These are phyloP conservation scores for Vicia villosa DNA, from an alignment of 306 rosid species.

Conservation along the genomic window DNA sequence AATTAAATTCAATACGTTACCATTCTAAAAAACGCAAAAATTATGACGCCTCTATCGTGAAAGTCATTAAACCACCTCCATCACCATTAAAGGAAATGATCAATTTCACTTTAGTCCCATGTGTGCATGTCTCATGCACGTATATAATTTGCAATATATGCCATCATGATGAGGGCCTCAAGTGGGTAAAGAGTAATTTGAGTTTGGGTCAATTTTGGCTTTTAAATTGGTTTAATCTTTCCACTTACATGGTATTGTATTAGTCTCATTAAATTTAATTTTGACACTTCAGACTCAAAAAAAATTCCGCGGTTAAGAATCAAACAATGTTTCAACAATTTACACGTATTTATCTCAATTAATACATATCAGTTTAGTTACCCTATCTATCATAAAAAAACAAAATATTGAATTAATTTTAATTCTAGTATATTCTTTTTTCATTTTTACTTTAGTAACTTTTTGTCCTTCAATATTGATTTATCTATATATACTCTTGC, in stretches of 20 bases:
- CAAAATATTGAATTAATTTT: background rate
- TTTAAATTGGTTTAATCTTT: background rate
- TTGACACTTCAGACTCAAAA: background rate
- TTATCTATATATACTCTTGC: conserved; percentile 43
- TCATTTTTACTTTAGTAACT: conserved; percentile 11
- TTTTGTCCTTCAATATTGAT: conserved; percentile 28
- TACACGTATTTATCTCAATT: too few relatives aligned
- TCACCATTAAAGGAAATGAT: background rate
- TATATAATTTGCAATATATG: background rate
- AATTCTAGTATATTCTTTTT: conserved; percentile 23
- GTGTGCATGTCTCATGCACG: conserved; percentile 47
- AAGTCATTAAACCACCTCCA: background rate
- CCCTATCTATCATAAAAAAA: too few relatives aligned
- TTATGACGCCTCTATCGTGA: too few relatives aligned
- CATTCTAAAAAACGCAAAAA: too few relatives aligned
- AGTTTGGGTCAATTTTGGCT: background rate
- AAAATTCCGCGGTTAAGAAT: too few relatives aligned
- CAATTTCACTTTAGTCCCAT: conserved; percentile 14
- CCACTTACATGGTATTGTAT: background rate
- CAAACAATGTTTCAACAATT: too few relatives aligned
- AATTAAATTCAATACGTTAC: too few relatives aligned
- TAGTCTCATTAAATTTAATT: background rate
- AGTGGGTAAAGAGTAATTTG: background rate
- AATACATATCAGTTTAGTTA: too few relatives aligned
- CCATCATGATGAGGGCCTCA: background rate